Percentiles rank a stretch among this genome's conserved stretches.
Conservation (phyloP, 176 grass and related monocot genomes). For the Guadua angustifolia region DNA sequence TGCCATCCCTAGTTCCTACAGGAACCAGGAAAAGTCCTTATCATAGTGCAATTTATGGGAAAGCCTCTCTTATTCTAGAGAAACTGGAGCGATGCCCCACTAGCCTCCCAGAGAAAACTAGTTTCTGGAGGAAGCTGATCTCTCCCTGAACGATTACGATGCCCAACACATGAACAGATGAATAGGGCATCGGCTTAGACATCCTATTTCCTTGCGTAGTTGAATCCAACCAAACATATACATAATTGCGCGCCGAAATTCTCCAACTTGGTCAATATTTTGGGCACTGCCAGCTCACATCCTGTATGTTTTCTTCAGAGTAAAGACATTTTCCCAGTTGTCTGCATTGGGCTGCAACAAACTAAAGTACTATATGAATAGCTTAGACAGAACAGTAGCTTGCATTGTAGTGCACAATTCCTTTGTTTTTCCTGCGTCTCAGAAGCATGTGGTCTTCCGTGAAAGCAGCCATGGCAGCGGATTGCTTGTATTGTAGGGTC, state of each 20-base stretch:
- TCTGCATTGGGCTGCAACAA: slow-evolving; percentile 23
- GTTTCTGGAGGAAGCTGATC: neutral
- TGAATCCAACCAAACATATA: slow-evolving; percentile 10
- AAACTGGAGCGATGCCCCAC: too few relatives aligned
- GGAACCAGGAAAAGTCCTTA: too few relatives aligned
- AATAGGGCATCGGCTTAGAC: neutral
- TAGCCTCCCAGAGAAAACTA: neutral
- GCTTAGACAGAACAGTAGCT: slow-evolving; percentile 11
- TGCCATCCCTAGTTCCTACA: too few relatives aligned
- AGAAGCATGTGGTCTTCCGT: slow-evolving; percentile 45
- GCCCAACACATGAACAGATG: too few relatives aligned
- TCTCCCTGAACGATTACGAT: too few relatives aligned
- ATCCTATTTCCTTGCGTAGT: neutral
- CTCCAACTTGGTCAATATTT: slow-evolving; percentile 36
- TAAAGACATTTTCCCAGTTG: slow-evolving; percentile 26
- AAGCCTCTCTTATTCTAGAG: neutral
- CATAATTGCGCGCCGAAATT: neutral
- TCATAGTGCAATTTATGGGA: too few relatives aligned
- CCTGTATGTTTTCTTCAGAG: slow-evolving; percentile 37
- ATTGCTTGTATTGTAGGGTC: slow-evolving; percentile 36
- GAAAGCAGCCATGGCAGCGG: slow-evolving; percentile 25
- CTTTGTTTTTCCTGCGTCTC: slow-evolving; percentile 37
- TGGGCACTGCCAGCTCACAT: slow-evolving; percentile 8
- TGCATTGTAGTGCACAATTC: slow-evolving; percentile 37
- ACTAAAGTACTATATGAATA: neutral